phyloP scores from a whole-genome alignment of 768 basidiomycete species.

The Serendipita sp. region DNA sequence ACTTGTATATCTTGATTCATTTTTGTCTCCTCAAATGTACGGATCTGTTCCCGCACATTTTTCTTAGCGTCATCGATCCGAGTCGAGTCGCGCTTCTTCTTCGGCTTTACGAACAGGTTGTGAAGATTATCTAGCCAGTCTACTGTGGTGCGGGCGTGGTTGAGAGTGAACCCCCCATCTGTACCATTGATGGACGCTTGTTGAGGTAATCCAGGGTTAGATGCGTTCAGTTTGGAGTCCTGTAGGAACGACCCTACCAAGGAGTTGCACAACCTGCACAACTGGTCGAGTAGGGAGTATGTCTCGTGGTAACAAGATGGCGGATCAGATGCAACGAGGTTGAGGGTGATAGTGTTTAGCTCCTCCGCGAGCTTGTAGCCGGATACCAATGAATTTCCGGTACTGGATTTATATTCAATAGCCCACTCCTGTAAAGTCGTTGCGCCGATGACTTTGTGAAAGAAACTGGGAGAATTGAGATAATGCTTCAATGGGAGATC shows the following conservation, averaged over 20 bases:
- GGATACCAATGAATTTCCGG: constrained; percentile 36
- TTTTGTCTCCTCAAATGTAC: constrained; percentile 69
- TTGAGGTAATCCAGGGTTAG: constrained; percentile 55
- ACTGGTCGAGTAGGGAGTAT: constrained; percentile 60
- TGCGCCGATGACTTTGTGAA: constrained; percentile 77
- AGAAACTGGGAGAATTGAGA: constrained; percentile 72
- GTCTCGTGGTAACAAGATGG: constrained; percentile 84
- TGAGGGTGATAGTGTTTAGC: constrained; percentile 49
- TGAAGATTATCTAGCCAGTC: constrained; percentile 23
- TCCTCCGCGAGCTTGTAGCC: constrained; percentile 43
- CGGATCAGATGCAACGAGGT: constrained; percentile 55
- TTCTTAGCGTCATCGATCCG: constrained; percentile 59
- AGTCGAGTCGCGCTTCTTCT: constrained; percentile 61
- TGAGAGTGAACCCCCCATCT: constrained; percentile 56
- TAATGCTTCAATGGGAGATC: constrained; percentile 63
- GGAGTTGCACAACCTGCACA: constrained; percentile 60
- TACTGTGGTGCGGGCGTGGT: constrained; percentile 55
- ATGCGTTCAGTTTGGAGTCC: constrained; percentile 75
- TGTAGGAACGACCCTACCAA: constrained; percentile 66
- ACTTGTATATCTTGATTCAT: constrained; percentile 74
- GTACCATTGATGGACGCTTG: constrained; percentile 57
- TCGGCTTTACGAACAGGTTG: constrained; percentile 51
- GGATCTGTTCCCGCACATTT: constrained; percentile 51
- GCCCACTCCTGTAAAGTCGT: constrained; percentile 91
- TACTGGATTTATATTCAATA: constrained; percentile 19